Evolutionary conservation across 2,329 filamentous ascomycete species (phyloP).

Genomic region (Cladosporium sp.): DNA sequence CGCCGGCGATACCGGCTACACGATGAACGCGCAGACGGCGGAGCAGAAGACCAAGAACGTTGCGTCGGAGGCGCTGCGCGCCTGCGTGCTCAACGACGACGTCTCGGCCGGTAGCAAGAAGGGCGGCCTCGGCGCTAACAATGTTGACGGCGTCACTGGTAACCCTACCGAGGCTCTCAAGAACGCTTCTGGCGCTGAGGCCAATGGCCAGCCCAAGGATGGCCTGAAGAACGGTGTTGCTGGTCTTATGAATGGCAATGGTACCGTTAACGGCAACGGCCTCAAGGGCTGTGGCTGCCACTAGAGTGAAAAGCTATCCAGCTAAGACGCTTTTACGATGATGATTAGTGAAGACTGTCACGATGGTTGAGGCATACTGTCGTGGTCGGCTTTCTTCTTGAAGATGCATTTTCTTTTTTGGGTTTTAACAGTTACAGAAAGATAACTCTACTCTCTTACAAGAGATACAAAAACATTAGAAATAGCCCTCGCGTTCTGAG

Average conservation of each 20-base stretch:
- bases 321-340: neutral
- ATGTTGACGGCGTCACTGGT: conserved; percentile 7
- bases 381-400: too few species aligned
- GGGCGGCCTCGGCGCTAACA: conserved; percentile 9
- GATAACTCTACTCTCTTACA: too few species aligned
- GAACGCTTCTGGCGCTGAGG: conserved; percentile 11
- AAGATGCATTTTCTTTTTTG: too few species aligned
- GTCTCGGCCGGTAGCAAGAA: conserved; percentile 4
- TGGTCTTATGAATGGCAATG: conserved; percentile 5
- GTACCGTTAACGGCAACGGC: neutral
- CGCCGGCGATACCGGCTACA: conserved; percentile 62
- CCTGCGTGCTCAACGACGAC: conserved; percentile 13
- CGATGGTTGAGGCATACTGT: too few species aligned
- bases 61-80: conserved; percentile 2
- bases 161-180: conserved; percentile 1
- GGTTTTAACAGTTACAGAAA: too few species aligned
- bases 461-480: too few species aligned
- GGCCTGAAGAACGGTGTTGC: conserved; percentile 10
- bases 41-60: conserved; percentile 21
- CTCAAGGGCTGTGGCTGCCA: conserved; percentile 10
- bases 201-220: conserved; percentile 8
- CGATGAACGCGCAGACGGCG: conserved; percentile 41
- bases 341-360: too few species aligned
- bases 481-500: neutral
- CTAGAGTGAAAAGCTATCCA: neutral